Percentiles rank a stretch among this genome's conserved stretches.
phyloP scores from a whole-genome alignment of 2,329 filamentous ascomycete species.

The Colletotrichum musae region DNA sequence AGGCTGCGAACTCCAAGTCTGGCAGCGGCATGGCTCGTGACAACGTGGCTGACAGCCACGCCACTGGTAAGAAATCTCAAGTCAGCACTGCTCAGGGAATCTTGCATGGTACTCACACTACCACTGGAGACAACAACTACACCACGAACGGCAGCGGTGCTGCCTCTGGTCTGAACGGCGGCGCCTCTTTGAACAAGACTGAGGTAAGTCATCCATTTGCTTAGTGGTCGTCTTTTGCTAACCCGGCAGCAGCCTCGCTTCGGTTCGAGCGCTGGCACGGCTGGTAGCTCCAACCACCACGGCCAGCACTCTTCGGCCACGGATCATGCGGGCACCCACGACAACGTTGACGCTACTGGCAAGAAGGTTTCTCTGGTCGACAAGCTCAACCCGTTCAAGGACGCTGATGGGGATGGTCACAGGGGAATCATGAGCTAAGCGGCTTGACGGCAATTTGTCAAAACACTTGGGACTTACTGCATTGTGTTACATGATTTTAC shows the following conservation, averaged over 20 bases:
- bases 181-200: neutral
- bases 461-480: too few relatives aligned
- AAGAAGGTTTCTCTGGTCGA: slow-evolving; percentile 43
- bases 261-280: neutral
- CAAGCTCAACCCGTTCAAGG: slow-evolving; percentile 45
- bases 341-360: slow-evolving; percentile 3
- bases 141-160: slow-evolving; percentile 2
- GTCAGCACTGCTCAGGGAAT: slow-evolving; percentile 26
- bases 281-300: neutral
- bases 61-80: slow-evolving; percentile 9
- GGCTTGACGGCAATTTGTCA: too few relatives aligned
- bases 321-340: neutral
- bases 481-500: too few relatives aligned
- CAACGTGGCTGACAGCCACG: slow-evolving; percentile 7
- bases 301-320: neutral
- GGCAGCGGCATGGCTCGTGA: neutral
- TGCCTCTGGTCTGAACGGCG: neutral
- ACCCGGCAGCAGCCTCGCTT: neutral
- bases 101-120: slow-evolving; percentile 26
- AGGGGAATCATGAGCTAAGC: slow-evolving; percentile 43
- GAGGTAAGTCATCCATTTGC: slow-evolving; percentile 11
- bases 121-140: slow-evolving; percentile 18
- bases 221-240: neutral
- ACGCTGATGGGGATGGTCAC: slow-evolving; percentile 45
- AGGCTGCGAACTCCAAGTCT: slow-evolving; percentile 10